Percentiles rank a stretch among this genome's conserved stretches.
Conservation (phyloP, 2,329 filamentous ascomycete genomes). For the Penicillium verrucosum region DNA sequence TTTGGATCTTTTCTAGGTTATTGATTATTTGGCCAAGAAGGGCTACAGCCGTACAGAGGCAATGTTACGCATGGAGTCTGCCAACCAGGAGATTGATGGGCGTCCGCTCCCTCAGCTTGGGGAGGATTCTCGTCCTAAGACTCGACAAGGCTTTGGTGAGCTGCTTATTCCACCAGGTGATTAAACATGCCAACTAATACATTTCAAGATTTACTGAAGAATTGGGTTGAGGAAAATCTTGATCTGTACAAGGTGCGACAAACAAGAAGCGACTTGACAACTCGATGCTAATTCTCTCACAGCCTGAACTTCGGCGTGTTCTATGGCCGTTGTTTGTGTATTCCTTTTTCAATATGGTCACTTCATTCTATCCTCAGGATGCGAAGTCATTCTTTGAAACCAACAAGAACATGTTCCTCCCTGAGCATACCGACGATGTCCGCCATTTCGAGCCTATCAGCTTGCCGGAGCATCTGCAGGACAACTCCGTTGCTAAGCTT, state of each 20-base stretch:
- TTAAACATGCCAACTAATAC: background rate
- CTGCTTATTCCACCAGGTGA: background rate
- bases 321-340: slow-evolving; percentile 95
- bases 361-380: slow-evolving; percentile 67
- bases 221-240: slow-evolving; percentile 87
- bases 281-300: slow-evolving; percentile 11
- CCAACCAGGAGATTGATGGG: slow-evolving; percentile 76
- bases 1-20: slow-evolving; percentile 56
- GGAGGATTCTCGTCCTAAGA: slow-evolving; percentile 76
- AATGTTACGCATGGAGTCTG: slow-evolving; percentile 85
- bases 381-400: slow-evolving; percentile 69
- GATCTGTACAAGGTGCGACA: slow-evolving; percentile 80
- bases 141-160: slow-evolving; percentile 65
- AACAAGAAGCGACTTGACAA: background rate
- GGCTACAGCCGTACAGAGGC: slow-evolving; percentile 92
- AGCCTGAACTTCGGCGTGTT: slow-evolving; percentile 83
- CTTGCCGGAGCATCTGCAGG: slow-evolving; percentile 71
- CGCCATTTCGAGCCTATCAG: slow-evolving; percentile 70
- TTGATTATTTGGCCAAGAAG: slow-evolving; percentile 93
- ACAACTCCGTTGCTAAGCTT: slow-evolving; percentile 73
- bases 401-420: slow-evolving; percentile 68
- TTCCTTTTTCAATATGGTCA: slow-evolving; percentile 77
- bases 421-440: slow-evolving; percentile 76
- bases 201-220: slow-evolving; percentile 60
- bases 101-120: slow-evolving; percentile 64